Conservation (phyloP, 2,329 filamentous ascomycete species). For the Paracoccidioides lutzii region DNA sequence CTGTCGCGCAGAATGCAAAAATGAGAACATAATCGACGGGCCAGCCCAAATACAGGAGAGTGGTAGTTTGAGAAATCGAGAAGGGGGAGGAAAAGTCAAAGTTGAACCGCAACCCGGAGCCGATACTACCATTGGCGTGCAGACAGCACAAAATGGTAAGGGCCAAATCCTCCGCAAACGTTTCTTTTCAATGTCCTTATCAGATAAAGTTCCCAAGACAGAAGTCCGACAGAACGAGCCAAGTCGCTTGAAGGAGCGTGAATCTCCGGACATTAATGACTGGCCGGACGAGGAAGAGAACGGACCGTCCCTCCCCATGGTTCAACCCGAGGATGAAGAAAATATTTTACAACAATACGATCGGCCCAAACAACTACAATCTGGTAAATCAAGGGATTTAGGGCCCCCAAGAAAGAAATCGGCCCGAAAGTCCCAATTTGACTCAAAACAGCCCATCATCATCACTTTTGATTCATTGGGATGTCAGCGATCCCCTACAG, state of each 20-base stretch:
- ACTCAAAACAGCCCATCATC: constrained; percentile 52
- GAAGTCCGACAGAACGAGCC: not conserved
- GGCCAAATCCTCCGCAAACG: constrained; percentile 17
- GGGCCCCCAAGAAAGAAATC: constrained; percentile 4
- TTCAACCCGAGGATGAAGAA: not conserved
- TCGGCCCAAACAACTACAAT: constrained; percentile 10
- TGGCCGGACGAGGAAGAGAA: constrained; percentile 24
- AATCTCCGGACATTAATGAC: constrained; percentile 11
- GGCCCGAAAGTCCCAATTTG: constrained; percentile 28
- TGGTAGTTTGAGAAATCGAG: not conserved
- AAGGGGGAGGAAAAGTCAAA: not conserved
- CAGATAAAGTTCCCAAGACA: constrained; percentile 11
- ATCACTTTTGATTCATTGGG: constrained; percentile 81
- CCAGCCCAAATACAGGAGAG: not conserved
- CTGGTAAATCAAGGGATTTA: not conserved
- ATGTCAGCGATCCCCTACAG: constrained; percentile 48
- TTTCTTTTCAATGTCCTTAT: constrained; percentile 20
- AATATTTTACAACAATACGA: not conserved
- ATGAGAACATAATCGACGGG: not conserved
- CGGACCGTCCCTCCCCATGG: not conserved
- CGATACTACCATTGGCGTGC: not conserved
- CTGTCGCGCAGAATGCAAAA: not conserved
- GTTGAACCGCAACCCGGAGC: not conserved
- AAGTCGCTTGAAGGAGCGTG: not conserved
- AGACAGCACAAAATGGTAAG: constrained; percentile 9